Base-by-base conservation (phyloP, 345 rosid species). In the Gossypium arboreum region DNA sequence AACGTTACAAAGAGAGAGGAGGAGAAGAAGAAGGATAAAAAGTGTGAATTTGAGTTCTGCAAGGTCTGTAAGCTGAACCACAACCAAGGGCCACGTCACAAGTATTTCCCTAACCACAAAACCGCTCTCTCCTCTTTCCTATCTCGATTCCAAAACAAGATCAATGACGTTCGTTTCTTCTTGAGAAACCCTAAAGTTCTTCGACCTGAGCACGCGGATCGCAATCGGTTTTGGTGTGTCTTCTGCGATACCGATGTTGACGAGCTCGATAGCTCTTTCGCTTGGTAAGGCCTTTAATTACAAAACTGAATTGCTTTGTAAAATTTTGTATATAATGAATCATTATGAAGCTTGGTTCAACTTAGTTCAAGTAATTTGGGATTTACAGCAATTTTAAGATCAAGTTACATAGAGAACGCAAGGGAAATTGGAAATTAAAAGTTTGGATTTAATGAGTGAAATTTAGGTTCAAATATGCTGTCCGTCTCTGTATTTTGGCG, bases 201-300 rank as follows among this genome's bases (percentile, higher is more conserved):
- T 55, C 86, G 83, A 22, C 83, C 89, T 10, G 89, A 89, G 56
- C 84, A 79, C 76, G 84, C 88, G 68, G 85, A 87, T 47, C 85
- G 79, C 50, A 87, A 86, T 79, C 88, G 94, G 72, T 79, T 91
- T 48, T 88, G 98, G 97, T 90, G 95, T 80, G 87, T 89, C 81
- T 86, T 93, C 85, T 95, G 99, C 71, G 97, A 90, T 41, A 52
- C 73, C 56, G 97, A 90, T 59, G 71, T 93, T 20, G 80, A 77
- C 51, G 99, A 93, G 81, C 74, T 78, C 20, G 85, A 78, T 41
- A 90, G 92, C 85, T 83, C 85, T 77, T 88, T 93, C 27, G 90
- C 92, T 63, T 90, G 96, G 96, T 93, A 82, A 76, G 78, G 4
- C 15, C 44, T 66, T 55, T 64, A 12, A 24, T 34, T 59, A 62